phyloP scores from a whole-genome alignment of 176 grass and related monocot species.

The Hyparrhenia diplandra region DNA sequence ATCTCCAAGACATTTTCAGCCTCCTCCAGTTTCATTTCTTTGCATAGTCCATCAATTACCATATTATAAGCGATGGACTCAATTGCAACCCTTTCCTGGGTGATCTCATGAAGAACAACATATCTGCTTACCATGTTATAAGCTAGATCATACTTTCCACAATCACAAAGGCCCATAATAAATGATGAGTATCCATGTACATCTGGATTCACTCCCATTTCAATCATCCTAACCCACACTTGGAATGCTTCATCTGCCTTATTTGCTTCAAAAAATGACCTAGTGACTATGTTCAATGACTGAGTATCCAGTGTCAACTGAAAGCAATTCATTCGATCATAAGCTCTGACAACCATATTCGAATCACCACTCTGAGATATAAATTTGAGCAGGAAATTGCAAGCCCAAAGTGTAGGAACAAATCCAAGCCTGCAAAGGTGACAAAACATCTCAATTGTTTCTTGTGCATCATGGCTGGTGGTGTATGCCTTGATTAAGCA shows the following conservation, averaged over 20 bases:
- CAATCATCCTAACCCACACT: constrained; percentile 45
- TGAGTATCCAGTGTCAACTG: constrained; percentile 29
- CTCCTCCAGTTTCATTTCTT: constrained; percentile 56
- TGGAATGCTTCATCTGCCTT: constrained; percentile 42
- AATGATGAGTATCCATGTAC: constrained; percentile 41
- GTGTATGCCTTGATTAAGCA: constrained; percentile 55
- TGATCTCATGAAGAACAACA: constrained; percentile 41
- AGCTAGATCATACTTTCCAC: constrained; percentile 43
- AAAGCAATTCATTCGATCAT: constrained; percentile 44
- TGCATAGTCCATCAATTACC: constrained; percentile 69
- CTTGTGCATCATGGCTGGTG: constrained; percentile 18
- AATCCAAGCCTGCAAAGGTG: constrained; percentile 44
- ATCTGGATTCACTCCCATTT: constrained; percentile 54
- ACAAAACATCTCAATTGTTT: constrained; percentile 34
- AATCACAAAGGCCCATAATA: constrained; percentile 46
- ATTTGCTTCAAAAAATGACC: constrained; percentile 45
- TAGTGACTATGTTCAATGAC: constrained; percentile 47
- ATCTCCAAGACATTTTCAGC: constrained; percentile 70
- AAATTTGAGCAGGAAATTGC: constrained; percentile 52
- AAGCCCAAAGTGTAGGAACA: constrained; percentile 42
- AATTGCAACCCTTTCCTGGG: constrained; percentile 29
- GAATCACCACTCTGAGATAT: constrained; percentile 26
- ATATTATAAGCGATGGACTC: constrained; percentile 59
- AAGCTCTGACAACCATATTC: constrained; percentile 32
- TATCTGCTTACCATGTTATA: constrained; percentile 8